Conservation (phyloP, 2,329 filamentous ascomycete genomes). For the Akanthomyces uredinophilus region DNA sequence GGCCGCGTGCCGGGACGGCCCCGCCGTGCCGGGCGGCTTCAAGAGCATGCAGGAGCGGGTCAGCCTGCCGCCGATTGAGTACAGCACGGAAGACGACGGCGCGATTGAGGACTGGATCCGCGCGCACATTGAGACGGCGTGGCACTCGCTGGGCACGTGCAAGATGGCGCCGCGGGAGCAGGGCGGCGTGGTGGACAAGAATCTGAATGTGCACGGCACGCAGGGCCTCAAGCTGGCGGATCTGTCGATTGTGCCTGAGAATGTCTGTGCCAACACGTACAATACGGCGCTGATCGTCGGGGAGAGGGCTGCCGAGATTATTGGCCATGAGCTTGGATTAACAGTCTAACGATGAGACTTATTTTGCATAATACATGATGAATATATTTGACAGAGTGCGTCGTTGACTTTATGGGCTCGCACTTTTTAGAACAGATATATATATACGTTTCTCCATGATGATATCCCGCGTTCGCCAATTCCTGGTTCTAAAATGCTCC, state of each 20-base stretch:
- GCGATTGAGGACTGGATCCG: constrained; percentile 39
- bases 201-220: constrained; percentile 37
- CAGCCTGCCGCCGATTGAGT: constrained; percentile 35
- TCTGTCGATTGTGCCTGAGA: constrained; percentile 29
- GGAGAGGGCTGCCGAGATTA: constrained; percentile 39
- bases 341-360: neutral
- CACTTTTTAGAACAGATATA: neutral
- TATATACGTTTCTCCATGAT: neutral
- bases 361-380: too few relatives aligned
- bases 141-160: constrained; percentile 39
- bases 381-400: neutral
- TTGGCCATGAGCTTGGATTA: constrained; percentile 29
- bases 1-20: constrained; percentile 40
- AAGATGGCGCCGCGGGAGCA: constrained; percentile 36
- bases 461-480: neutral
- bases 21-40: constrained; percentile 31
- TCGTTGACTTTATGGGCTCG: neutral
- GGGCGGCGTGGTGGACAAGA: constrained; percentile 36
- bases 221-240: constrained; percentile 28
- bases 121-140: constrained; percentile 33
- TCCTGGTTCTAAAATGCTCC: too few relatives aligned
- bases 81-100: constrained; percentile 41
- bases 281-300: constrained; percentile 44
- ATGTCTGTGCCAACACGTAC: constrained; percentile 42
- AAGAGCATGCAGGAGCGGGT: constrained; percentile 32